phyloP scores from a whole-genome alignment of 2,329 filamentous ascomycete genomes.

The Elsinoe perseae region DNA sequence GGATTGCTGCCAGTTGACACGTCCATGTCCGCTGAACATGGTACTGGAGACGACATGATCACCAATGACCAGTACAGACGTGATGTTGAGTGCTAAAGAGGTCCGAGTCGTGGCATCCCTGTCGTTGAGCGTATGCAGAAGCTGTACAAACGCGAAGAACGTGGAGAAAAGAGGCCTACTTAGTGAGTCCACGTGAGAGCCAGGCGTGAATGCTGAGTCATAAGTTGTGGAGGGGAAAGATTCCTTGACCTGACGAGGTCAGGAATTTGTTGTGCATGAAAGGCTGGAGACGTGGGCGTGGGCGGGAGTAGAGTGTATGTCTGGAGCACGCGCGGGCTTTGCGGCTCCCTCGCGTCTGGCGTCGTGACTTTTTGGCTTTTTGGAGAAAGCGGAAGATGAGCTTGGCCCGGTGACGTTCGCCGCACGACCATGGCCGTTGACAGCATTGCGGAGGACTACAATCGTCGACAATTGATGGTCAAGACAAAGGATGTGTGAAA shows the following conservation, averaged over 20 bases:
- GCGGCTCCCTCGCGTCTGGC: neutral
- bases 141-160: neutral
- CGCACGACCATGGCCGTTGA: constrained; percentile 6
- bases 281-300: neutral
- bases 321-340: neutral
- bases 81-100: neutral
- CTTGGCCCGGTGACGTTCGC: constrained; percentile 9
- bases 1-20: constrained; percentile 19
- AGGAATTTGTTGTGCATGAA: neutral
- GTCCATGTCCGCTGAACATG: constrained; percentile 17
- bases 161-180: neutral
- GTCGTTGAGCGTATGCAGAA: neutral
- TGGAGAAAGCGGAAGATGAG: neutral
- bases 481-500: neutral
- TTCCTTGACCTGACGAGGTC: neutral
- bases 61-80: neutral
- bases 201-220: constrained; percentile 8
- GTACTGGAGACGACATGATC: constrained; percentile 20
- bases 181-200: neutral
- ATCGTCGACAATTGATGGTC: neutral
- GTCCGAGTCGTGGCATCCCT: constrained; percentile 1
- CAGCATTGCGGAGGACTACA: constrained; percentile 11
- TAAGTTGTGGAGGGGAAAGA: neutral
- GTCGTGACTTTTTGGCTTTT: constrained; percentile 13
- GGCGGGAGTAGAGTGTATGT: neutral